Evolutionary conservation across 805 yeast species (phyloP), one percentile per base, ranked within the genome.

Genomic region (Metschnikowia continentalis): DNA sequence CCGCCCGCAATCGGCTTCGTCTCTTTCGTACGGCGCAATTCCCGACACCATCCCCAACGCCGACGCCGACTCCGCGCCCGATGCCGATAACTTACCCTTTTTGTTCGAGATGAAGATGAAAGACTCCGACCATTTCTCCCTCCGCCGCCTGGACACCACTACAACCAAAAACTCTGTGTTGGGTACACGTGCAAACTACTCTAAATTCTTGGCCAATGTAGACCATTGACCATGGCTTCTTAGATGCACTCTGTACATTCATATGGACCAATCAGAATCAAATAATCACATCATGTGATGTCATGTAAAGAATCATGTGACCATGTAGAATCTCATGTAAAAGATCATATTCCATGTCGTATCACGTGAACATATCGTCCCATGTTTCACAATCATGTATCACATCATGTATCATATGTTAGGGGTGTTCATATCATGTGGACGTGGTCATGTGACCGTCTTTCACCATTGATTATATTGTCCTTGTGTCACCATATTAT

Each of bases 171-270:
- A 63, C 47, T 65, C 72, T 2, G 70, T 74, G 14, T 61, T 74
- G 46, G 74, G 75, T 3, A 74, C 78, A 2, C 58, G 74, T 22
- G 68, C 66, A 19, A 70, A 70, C 51, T 73, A 74, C 60, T 59
- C 64, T 44, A 67, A 62, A 54, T 73, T 74, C 49, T 46, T 73
- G 49, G 73, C 72, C 37, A 68, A 67, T 50, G 73, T 51, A 7
- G 46, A 44, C 32, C 37, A 43, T 33, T 42, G 32, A 42, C 14
- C 45, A 6, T 10, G 15, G 14, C 7, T 33, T 17, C 14, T 23
- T 8, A 6, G 26, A 39, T 41, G 35, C 35, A 32, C 37, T 11
- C 17, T 11, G 38, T 22, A 33, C 46, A 42, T 33, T 5, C 6
- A n/a, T n/a, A 32, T 41, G 30, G 19, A 19, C 26, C 32, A 23